Base-by-base conservation (phyloP, 306 rosid genomes). In the Trifolium fragiferum region DNA sequence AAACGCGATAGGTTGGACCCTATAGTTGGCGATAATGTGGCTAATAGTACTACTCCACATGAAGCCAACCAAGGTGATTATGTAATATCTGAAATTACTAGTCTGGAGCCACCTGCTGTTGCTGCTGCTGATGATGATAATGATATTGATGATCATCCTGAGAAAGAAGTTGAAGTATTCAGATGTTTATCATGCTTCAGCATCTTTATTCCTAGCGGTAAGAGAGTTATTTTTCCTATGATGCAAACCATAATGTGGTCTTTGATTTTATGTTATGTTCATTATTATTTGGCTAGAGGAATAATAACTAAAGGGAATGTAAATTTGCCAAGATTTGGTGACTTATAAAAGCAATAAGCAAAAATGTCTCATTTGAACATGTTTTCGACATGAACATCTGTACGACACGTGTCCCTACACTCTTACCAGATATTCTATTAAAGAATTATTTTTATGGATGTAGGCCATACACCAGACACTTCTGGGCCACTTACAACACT, bases 161-260 rank as follows among this genome's bases (percentile, higher is more conserved):
- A 73, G 20, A 71, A 58, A 59, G 82, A 82, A 40, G 73, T 79
- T 35, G 89, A 85, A 49, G 76, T 69, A 19, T 85, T 85, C 76
- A 68, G 86, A 69, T 85, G 86, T 76, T 79, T 85, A 50, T 57
- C 84, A 59, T 79, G 89, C 76, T 69, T 85, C 81, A 85, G 84
- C 68, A 46, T 79, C 60, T 82, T 82, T 70, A 73, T 82, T 63
- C 89, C 86, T 68, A 62, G 73, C 49, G 78, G 86, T 76, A 64
- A 79, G 71, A 62, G 25, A 40, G 1, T 30, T 71, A 13, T 60
- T 18, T 76, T 68, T 69, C 55, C 32, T 61, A 9, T 37, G 16
- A 43, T 58, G 43, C 27, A 75, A 20, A 37, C 7, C 66, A 27
- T 7, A 55, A 3, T 55, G 30, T 59, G 8, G 38, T 65, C 30